Base-by-base conservation (phyloP, 441 rosid species). In the Syzygium syzygioides region DNA sequence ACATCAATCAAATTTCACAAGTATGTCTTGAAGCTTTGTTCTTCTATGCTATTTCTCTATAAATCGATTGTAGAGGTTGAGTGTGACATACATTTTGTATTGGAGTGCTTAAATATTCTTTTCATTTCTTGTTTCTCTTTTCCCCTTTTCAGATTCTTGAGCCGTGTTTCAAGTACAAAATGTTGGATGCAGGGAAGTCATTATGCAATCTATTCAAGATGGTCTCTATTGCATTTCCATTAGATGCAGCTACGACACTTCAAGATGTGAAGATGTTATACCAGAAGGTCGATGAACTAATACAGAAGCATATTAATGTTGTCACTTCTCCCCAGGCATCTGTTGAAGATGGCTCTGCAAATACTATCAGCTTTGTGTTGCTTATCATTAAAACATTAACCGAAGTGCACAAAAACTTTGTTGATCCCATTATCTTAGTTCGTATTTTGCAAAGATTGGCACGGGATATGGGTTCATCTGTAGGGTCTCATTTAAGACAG, bases 151-250 rank as follows among this genome's bases (percentile, higher is more conserved):
- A 98, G 99, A 95, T 98, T 93, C 95, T 97, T 89, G 99, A 98
- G 92, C 98, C 96, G 23, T 97, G 98, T 91, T 97, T 98, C 94
- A 98, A 98, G 91, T 93, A 95, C 93, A 98, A 95, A 94, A 94
- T 96, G 99, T 88, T 96, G 88, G 99, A 98, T 91, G 94, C 99
- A 88, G 99, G 99, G 88, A 96, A 95, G 94, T 96, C 99, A 86
- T 90, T 98, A 90, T 98, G 99, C 93, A 95, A 96, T 88, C 93
- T 98, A 91, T 89, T 98, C 96, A 98, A 97, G 95, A 98, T 98
- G 98, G 97, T 97, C 87, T 95, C 95, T 89, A 90, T 92, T 68
- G 97, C 99, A 89, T 98, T 95, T 93, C 99, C 99, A 85, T 92
- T 93, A 85, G 98, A 97, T 90, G 96, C 91, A 52, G 91, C 94